Evolutionary conservation across 352 stramenopile genomes (phyloP), one percentile per base, ranked within the genome.

Genomic region (Thalassiosira exigua): DNA sequence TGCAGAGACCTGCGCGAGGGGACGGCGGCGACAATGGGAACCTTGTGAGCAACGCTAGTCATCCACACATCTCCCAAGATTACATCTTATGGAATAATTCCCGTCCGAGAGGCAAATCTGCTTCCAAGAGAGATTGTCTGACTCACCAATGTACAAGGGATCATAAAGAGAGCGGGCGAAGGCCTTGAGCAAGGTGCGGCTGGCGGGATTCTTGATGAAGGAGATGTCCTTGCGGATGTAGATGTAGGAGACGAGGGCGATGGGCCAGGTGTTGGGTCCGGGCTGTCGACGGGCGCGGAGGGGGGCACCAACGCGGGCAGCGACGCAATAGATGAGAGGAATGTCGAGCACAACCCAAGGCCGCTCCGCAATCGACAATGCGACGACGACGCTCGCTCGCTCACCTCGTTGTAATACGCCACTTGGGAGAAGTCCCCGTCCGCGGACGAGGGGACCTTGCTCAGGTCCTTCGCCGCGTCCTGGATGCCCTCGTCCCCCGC

Each of bases 181-280:
- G 21, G 87, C 87, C 51, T 89, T 87, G 17, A 95, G 56, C 0
- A 95, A 67, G 0, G 59, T 69, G 27, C 82, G 80, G n/a, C 86
- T 79, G 17, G 72, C 68, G 21, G 79, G 65, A 48, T 81, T 70
- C 0, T 66, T 44, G 39, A 94, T 77, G 59, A 70, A 81, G 12
- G 80, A 84, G 14, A 94, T 67, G 71, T 95, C 84, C 54, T 92
- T 85, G 30, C 87, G 81, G 19, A 94, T 77, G 59, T 93, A 94
- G 30, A 95, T 56, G 69, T 94, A 95, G 1, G 86, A 91, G 33
- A 94, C 86, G 30, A 86, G 81, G 29, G 90, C 79, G 53, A 95
- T 94, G 26, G 91, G 91, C 89, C 89, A 95, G 12, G 89, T 93
- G 53, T 78, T 82, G 2, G 64, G 11, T 39, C 85, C 87, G 48